Conservation (phyloP, 176 grass and related monocot genomes). For the Alopecurus myosuroides region DNA sequence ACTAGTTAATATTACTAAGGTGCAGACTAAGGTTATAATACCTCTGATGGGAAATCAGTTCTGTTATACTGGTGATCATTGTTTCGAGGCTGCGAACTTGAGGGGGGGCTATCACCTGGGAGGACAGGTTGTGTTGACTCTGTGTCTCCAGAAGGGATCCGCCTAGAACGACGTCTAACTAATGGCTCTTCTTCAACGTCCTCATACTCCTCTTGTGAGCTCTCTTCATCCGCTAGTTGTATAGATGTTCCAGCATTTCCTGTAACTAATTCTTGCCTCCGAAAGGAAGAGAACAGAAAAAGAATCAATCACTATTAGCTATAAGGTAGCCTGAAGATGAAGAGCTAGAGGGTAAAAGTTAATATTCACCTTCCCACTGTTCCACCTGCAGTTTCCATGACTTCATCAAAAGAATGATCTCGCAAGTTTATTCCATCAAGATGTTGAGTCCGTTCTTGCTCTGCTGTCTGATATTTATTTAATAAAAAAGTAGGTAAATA, state of each 20-base stretch:
- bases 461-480: constrained; percentile 35
- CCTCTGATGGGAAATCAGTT: constrained; percentile 67
- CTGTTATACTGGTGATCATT: constrained; percentile 34
- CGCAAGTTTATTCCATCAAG: constrained; percentile 29
- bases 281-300: constrained; percentile 33
- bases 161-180: constrained; percentile 61
- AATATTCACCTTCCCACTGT: constrained; percentile 67
- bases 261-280: constrained; percentile 63
- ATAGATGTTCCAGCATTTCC: constrained; percentile 50
- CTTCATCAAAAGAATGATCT: constrained; percentile 44
- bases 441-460: constrained; percentile 37
- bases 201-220: constrained; percentile 60
- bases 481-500: not conserved
- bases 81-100: constrained; percentile 32
- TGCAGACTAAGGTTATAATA: constrained; percentile 22
- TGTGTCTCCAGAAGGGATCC: constrained; percentile 41
- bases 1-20: not conserved
- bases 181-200: constrained; percentile 75
- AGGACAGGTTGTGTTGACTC: constrained; percentile 22
- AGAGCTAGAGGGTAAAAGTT: constrained; percentile 17
- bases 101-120: constrained; percentile 29
- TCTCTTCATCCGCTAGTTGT: constrained; percentile 39
- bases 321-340: constrained; percentile 12
- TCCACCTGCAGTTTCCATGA: constrained; percentile 18
- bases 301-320: constrained; percentile 7